Base-by-base conservation (phyloP, 352 stramenopile species). In the Globisporangium polare region DNA sequence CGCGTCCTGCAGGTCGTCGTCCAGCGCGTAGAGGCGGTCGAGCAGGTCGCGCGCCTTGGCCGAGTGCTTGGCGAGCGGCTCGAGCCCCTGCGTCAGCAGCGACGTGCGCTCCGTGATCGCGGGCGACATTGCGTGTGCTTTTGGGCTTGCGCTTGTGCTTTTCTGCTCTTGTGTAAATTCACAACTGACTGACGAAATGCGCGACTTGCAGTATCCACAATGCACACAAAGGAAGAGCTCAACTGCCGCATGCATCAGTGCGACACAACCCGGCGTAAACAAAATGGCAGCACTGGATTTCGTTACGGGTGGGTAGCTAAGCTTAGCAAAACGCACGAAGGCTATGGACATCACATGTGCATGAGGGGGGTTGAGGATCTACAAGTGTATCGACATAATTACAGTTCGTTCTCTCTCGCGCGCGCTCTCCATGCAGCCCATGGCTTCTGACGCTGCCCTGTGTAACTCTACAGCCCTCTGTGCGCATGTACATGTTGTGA, bases 1-100 rank as follows among this genome's bases (percentile, higher is more conserved):
- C 35, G 77, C 77, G 13, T 66, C 66, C 61, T 90, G 80, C 41
- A 90, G 69, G 42, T 82, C 60, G 31, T 83, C 72, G 47, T 90
- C 80, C 39, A 86, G 55, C 51, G 52, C 65, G 37, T 86, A 84
- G 29, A 88, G 60, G 31, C 73, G 66, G 39, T 63, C 58, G 24
- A 83, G 68, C 59, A 77, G 69, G 50, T 52, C 57, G 51, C 58
- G 62, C 26, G 77, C 61, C 26, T 55, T 50, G 45, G 52, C 66
- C 26, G 74, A 82, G 54, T 75, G 57, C 43, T 54, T 52, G 12
- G 37, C 46, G 13, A 86, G 66, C 35, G 67, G 37, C 65, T 78
- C 71, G 7, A 87, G 71, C 5, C 65, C 75, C 52, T 79, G 73
- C 42, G 77, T 86, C n/a, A 86, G 65, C 41, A 83, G 64, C 24